Percentiles rank a stretch among this genome's conserved stretches.
These are phyloP conservation scores for Geotrichum phurueaensis DNA, from an alignment of 1,139 yeast species.

Conservation along the genomic window DNA sequence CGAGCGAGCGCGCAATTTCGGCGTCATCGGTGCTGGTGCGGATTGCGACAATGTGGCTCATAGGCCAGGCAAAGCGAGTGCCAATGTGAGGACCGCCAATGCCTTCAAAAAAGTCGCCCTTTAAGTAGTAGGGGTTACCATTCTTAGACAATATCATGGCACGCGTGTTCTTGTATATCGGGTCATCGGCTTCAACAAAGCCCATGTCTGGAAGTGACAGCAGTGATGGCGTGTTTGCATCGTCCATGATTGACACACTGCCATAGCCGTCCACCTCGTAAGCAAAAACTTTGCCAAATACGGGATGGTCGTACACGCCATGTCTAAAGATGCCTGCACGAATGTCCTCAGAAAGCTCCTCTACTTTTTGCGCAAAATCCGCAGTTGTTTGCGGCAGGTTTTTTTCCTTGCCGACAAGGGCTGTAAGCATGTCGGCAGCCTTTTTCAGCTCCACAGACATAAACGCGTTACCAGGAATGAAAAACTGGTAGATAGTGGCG, in stretches of 20 bases:
- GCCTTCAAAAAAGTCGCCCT: conserved; percentile 61
- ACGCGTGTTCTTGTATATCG: conserved; percentile 70
- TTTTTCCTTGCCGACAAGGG: background rate
- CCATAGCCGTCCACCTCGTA: conserved; percentile 90
- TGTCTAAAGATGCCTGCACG: conserved; percentile 53
- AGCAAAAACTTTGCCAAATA: conserved; percentile 72
- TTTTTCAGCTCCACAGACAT: conserved; percentile 55
- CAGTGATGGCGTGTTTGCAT: conserved; percentile 82
- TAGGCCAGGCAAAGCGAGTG: conserved; percentile 79
- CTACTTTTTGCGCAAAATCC: conserved; percentile 31
- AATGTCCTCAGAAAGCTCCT: conserved; percentile 42
- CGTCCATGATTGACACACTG: conserved; percentile 71
- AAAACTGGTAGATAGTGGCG: conserved; percentile 72
- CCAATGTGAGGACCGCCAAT: conserved; percentile 93
- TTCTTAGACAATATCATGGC: conserved; percentile 60
- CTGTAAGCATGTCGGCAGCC: conserved; percentile 27
- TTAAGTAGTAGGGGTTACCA: conserved; percentile 74
- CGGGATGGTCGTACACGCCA: conserved; percentile 63
- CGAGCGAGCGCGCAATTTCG: conserved; percentile 52
- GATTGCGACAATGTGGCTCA: conserved; percentile 68
- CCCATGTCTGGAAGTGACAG: conserved; percentile 80
- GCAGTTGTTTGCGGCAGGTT: conserved; percentile 19
- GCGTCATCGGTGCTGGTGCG: conserved; percentile 68
- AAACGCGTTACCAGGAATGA: conserved; percentile 83
- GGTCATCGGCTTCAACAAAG: conserved; percentile 47